Base-by-base conservation (phyloP, 2,329 filamentous ascomycete genomes). In the Akanthomyces dipterigenus region DNA sequence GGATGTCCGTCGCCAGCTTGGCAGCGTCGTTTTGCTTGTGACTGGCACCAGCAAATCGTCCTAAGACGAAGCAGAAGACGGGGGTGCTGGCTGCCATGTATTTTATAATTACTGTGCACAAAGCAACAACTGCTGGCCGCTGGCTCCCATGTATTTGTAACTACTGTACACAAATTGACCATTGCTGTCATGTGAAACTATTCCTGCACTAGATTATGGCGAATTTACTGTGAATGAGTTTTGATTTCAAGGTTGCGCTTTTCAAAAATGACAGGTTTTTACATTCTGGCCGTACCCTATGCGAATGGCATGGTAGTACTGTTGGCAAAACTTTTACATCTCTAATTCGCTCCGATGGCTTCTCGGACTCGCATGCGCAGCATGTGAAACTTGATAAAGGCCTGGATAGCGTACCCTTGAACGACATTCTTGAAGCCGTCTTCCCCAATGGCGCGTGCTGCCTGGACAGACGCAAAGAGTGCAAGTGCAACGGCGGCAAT, bases 1-100 rank as follows among this genome's bases (percentile, higher is more conserved):
- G 75, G 95, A 99, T 74, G 68, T 98, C 66, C 84, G 86, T 71
- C 83, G 93, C 69, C 95, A 98, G 77, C 77, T 98, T 63, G 95
- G 93, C 16, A 96, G 91, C 72, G 90, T 91, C 12, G 82, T 96
- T 18, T 72, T 98, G 69, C 77, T 98, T 55, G 89, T 97, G 11
- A 87, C 85, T 61, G 89, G 89, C 1, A 78, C 74, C 7, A 73
- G 75, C 45, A 71, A 70, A 65, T 24, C 43, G 9, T 56, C 36
- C 7, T 55, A 42, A 34, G 2, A 34, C 31, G 50, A 42, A 42
- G 26, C 22, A 12, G 16, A 28, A 50, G 28, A 18, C 11, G 22
- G 8, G 9, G 12, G 3, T 5, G 12, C 22, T 16, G 8, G 45
- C 18, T 20, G 46, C 36, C 24, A 34, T 22, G 36, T 34, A 59